phyloP scores from a whole-genome alignment of 2,329 filamentous ascomycete genomes.

The Rhynchosporium agropyri region DNA sequence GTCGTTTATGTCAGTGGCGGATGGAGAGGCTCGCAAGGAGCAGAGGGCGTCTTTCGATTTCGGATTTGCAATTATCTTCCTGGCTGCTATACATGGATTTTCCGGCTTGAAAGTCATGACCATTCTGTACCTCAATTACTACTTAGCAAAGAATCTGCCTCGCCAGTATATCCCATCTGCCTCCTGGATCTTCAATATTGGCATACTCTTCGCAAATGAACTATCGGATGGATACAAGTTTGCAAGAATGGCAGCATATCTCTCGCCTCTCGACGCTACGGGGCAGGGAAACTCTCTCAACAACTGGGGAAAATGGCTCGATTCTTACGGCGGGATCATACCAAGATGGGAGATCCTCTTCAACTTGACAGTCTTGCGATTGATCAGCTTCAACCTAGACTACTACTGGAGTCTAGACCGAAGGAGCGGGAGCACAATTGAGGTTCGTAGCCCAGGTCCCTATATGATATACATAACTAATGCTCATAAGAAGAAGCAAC shows the following conservation, averaged over 20 bases:
- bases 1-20: conserved; percentile 46
- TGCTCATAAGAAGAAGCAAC: conserved; percentile 90
- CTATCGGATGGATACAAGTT: conserved; percentile 77
- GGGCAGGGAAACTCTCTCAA: conserved; percentile 25
- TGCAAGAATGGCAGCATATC: conserved; percentile 58
- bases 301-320: conserved; percentile 69
- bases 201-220: conserved; percentile 87
- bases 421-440: conserved; percentile 65
- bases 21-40: conserved; percentile 60
- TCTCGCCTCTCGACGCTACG: conserved; percentile 44
- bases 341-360: conserved; percentile 95
- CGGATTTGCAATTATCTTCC: conserved; percentile 76
- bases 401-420: conserved; percentile 87
- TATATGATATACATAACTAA: conserved; percentile 53
- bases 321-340: conserved; percentile 81
- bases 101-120: conserved; percentile 79
- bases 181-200: conserved; percentile 91
- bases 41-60: conserved; percentile 82
- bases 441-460: conserved; percentile 63
- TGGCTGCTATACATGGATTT: conserved; percentile 79
- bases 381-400: conserved; percentile 97
- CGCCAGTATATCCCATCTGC: conserved; percentile 69
- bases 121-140: conserved; percentile 83
- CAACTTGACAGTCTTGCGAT: conserved; percentile 88
- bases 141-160: conserved; percentile 72